Base-by-base conservation (phyloP, 306 rosid genomes). In the Adenanthera pavonina region DNA sequence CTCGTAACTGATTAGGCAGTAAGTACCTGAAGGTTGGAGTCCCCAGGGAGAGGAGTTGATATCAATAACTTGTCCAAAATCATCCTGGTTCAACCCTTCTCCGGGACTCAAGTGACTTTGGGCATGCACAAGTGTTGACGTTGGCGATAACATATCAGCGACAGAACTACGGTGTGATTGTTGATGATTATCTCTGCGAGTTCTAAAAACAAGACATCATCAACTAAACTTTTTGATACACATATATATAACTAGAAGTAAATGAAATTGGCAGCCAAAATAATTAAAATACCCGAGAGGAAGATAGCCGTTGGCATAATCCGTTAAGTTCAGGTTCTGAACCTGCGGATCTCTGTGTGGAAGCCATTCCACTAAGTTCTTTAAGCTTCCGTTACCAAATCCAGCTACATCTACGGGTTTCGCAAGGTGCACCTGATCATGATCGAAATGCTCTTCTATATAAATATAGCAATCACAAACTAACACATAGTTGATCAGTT, bases 121-220 rank as follows among this genome's bases (percentile, higher is more conserved):
- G 66, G 85, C 34, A 20, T 61, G 79, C 51, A 75, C 15, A 46
- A 70, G 61, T 19, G 68, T 65, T 33, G 89, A 33, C 12, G 78
- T 70, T 68, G 88, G 82, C 5, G 81, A 33, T 70, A 82, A 51
- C 72, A 79, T 61, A 72, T 88, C 84, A 68, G 71, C 77, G 16
- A 56, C 66, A 44, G 51, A 14, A 57, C 2, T 69, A 34, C 20
- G 5, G 15, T 82, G 71, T 72, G 79, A 60, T 79, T 76, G 81
- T 46, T 89, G 85, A 69, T 89, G 85, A 69, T 87, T 82, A 75
- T 78, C 83, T 11, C 92, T 90, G 80, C 17, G 17, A 20, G 17
- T 54, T 9, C 34, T 73, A 46, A 20, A 64, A 69, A 54, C 17
- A 79, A 38, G 4, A 17, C 20, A 44, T 54, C 15, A 25, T 25